phyloP scores from a whole-genome alignment of 306 rosid genomes.

The Luffa acutangula region DNA sequence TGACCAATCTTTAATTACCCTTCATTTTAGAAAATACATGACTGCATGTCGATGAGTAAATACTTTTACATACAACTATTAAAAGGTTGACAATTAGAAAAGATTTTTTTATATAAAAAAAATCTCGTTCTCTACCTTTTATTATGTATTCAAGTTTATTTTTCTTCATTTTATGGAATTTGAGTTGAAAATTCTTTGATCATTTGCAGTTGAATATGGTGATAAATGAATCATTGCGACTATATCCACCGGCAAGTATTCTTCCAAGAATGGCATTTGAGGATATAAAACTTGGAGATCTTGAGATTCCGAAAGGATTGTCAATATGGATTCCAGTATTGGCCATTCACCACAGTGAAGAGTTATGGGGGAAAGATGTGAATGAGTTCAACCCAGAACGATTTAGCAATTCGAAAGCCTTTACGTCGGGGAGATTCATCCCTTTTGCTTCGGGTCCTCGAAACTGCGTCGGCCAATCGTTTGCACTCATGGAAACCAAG shows the following conservation, averaged over 20 bases:
- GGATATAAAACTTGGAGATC: conserved; percentile 71
- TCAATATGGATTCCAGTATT: conserved; percentile 94
- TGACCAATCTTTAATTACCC: too few relatives aligned
- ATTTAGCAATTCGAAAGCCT: conserved; percentile 57
- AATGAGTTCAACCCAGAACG: conserved; percentile 86
- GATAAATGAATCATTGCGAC: conserved; percentile 76
- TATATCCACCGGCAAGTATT: conserved; percentile 87
- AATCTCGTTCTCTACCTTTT: too few relatives aligned
- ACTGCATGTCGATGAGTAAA: too few relatives aligned
- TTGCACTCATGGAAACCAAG: conserved; percentile 91
- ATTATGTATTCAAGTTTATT: too few relatives aligned
- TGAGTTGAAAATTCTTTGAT: too few relatives aligned
- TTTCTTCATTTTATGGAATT: too few relatives aligned
- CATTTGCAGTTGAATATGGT: conserved; percentile 69
- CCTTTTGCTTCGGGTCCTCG: conserved; percentile 90
- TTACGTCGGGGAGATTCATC: conserved; percentile 55
- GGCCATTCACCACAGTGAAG: conserved; percentile 86
- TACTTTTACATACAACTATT: too few relatives aligned
- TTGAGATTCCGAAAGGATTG: conserved; percentile 78
- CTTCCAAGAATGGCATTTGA: conserved; percentile 93
- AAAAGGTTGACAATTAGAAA: too few relatives aligned
- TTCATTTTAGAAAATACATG: too few relatives aligned
- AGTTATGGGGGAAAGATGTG: conserved; percentile 86
- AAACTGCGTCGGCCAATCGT: conserved; percentile 86
- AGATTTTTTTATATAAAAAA: too few relatives aligned